These are phyloP conservation scores for Agapanthus africanus DNA, from an alignment of 106 monocot species.

Conservation along the genomic window DNA sequence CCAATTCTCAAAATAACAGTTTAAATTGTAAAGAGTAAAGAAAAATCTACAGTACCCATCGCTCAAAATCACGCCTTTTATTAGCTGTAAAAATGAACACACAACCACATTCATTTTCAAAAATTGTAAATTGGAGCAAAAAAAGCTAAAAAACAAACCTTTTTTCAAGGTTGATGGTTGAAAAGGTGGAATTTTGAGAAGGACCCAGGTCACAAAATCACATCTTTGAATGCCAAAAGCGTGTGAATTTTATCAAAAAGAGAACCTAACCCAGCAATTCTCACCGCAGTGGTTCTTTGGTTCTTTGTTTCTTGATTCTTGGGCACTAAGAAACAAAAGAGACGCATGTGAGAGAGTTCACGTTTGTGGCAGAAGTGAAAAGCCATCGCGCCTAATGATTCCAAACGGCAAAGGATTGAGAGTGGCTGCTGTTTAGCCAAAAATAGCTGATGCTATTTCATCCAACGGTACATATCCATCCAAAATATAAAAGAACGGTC, in stretches of 20 bases:
- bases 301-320: background rate
- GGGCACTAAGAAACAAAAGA: background rate
- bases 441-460: too few relatives aligned
- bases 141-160: background rate
- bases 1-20: background rate
- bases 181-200: slow-evolving; percentile 3
- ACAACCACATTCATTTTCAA: background rate
- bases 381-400: background rate
- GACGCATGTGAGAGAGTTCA: background rate
- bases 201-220: background rate
- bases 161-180: background rate
- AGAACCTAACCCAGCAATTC: background rate
- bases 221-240: background rate
- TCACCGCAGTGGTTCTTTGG: background rate
- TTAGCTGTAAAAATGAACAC: background rate
- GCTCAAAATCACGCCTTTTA: background rate
- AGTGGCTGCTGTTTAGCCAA: too few relatives aligned
- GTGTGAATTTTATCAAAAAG: too few relatives aligned
- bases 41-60: background rate
- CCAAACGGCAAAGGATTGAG: background rate
- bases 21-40: background rate
- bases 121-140: background rate
- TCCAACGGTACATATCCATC: too few relatives aligned
- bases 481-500: too few relatives aligned
- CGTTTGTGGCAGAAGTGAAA: background rate